phyloP scores from a whole-genome alignment of 768 basidiomycete species.

The Amanita phalloides region DNA sequence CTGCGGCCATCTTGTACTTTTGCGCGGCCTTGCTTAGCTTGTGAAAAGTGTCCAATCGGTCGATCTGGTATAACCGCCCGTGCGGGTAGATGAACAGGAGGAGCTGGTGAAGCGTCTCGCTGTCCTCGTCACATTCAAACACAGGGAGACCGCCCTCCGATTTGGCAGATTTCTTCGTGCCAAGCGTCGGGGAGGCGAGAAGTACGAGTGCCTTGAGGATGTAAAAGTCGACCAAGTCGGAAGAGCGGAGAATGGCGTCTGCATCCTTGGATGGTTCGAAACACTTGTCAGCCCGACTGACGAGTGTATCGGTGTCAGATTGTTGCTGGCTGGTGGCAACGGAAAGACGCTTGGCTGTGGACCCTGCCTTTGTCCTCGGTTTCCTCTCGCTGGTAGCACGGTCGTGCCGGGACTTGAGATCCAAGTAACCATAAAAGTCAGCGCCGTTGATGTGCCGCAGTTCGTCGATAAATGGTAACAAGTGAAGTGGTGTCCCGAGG shows the following conservation, averaged over 20 bases:
- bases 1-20: neutral
- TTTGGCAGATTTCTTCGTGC: conserved; percentile 13
- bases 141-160: neutral
- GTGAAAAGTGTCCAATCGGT: neutral
- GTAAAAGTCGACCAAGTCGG: conserved; percentile 21
- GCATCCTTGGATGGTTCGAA: conserved; percentile 5
- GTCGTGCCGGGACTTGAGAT: neutral
- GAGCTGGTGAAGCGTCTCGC: neutral
- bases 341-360: neutral
- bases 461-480: neutral
- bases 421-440: neutral
- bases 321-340: neutral
- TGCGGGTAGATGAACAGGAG: conserved; percentile 1
- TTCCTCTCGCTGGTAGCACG: neutral
- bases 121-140: neutral
- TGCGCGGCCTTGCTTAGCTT: neutral
- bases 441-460: neutral
- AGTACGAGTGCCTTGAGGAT: conserved; percentile 17
- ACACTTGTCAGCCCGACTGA: neutral
- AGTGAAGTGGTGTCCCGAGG: neutral
- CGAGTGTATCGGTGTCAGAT: neutral
- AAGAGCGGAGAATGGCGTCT: conserved; percentile 16
- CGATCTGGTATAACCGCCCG: neutral
- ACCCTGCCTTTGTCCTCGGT: neutral
- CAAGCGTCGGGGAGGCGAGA: conserved; percentile 19